phyloP scores from a whole-genome alignment of 139 green algal genomes.

The Desmodesmus armatus region DNA sequence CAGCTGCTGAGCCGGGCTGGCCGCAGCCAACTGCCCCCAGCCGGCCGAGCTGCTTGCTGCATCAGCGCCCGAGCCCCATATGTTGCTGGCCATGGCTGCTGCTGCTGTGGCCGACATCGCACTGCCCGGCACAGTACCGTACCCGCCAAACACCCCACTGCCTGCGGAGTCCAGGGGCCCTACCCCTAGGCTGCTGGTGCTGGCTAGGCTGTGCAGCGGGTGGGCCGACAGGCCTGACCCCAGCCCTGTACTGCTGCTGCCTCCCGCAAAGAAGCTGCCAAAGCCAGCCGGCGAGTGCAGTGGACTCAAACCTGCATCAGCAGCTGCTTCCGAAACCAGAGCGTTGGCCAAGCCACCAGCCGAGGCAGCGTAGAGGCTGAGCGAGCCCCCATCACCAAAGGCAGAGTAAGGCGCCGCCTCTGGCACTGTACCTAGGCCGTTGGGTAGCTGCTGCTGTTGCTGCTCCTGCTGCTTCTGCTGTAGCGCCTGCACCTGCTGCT shows the following conservation, averaged over 20 bases:
- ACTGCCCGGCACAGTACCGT: background rate
- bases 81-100: constrained; percentile 29
- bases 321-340: too few relatives aligned
- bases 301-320: background rate
- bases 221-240: background rate
- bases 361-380: background rate
- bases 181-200: too few relatives aligned
- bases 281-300: background rate
- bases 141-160: too few relatives aligned
- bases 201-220: too few relatives aligned
- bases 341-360: background rate
- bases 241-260: constrained; percentile 12
- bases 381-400: background rate
- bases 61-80: background rate
- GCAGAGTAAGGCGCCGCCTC: background rate
- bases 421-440: too few relatives aligned
- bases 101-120: background rate
- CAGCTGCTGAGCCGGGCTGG: background rate
- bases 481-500: background rate
- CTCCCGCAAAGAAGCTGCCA: background rate
- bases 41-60: too few relatives aligned
- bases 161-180: too few relatives aligned
- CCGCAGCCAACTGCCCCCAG: too few relatives aligned
- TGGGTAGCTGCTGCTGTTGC: background rate
- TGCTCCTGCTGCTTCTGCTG: background rate